A percentile compares a stretch with the other conserved stretches of the same genome.
Evolutionary conservation across 345 rosid species (phyloP).

Genomic region (Rhizophora apiculata): DNA sequence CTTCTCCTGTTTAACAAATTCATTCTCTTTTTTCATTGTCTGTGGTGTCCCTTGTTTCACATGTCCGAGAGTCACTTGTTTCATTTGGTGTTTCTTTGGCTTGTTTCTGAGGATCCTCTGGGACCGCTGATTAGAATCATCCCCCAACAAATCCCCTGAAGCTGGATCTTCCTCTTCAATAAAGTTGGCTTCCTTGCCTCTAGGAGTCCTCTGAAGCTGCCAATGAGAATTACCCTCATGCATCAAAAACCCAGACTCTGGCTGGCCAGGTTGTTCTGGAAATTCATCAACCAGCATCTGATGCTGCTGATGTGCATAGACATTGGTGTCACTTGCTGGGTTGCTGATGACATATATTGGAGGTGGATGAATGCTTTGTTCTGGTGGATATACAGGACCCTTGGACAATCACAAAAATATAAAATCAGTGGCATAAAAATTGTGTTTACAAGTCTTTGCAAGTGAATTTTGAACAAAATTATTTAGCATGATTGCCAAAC

Average conservation of each 20-base stretch:
- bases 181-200: slow-evolving; percentile 39
- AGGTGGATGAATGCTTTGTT: slow-evolving; percentile 46
- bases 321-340: slow-evolving; percentile 37
- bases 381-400: slow-evolving; percentile 57
- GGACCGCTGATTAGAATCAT: slow-evolving; percentile 10
- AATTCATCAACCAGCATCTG: slow-evolving; percentile 60
- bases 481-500: background rate
- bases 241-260: slow-evolving; percentile 72
- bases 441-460: background rate
- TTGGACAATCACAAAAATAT: slow-evolving; percentile 34
- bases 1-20: slow-evolving; percentile 23
- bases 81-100: slow-evolving; percentile 25
- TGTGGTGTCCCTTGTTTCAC: slow-evolving; percentile 19
- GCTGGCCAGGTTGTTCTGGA: slow-evolving; percentile 90
- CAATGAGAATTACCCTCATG: slow-evolving; percentile 30
- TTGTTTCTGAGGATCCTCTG: slow-evolving; percentile 16
- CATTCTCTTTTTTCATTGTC: slow-evolving; percentile 5
- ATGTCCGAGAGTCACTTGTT: slow-evolving; percentile 28
- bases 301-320: slow-evolving; percentile 46
- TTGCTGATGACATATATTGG: slow-evolving; percentile 41
- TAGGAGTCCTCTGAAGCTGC: slow-evolving; percentile 39
- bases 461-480: background rate
- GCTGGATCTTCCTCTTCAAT: slow-evolving; percentile 31
- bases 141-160: slow-evolving; percentile 40
- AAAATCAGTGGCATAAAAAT: slow-evolving; percentile 9